Percentiles rank a stretch among this genome's conserved stretches.
phyloP scores from a whole-genome alignment of 441 rosid genomes.

The Cnidoscolus chayamansa region DNA sequence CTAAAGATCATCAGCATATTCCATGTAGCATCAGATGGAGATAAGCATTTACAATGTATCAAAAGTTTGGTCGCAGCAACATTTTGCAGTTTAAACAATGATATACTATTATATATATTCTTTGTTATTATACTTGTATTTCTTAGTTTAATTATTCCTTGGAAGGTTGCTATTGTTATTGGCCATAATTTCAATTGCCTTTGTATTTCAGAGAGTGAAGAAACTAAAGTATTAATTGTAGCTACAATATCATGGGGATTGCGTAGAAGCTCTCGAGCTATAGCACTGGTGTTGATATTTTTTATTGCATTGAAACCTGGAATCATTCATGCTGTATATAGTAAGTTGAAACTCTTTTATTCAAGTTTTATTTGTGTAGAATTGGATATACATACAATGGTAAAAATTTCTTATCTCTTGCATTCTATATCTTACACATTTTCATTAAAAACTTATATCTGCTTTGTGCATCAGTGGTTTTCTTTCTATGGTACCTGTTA shows the following conservation, averaged over 20 bases:
- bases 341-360: constrained; percentile 44
- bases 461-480: constrained; percentile 64
- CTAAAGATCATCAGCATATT: too few relatives aligned
- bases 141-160: neutral
- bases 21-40: too few relatives aligned
- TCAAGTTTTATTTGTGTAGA: neutral
- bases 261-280: constrained; percentile 82
- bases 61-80: too few relatives aligned
- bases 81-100: too few relatives aligned
- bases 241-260: constrained; percentile 98
- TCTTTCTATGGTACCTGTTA: constrained; percentile 83
- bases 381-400: neutral
- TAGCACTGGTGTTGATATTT: constrained; percentile 76
- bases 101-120: neutral
- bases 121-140: neutral
- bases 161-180: neutral
- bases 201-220: constrained; percentile 48
- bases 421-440: neutral
- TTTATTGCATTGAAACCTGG: constrained; percentile 94
- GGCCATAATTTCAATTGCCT: constrained; percentile 10
- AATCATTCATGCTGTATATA: constrained; percentile 83
- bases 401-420: neutral
- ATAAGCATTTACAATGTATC: too few relatives aligned
- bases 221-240: constrained; percentile 80
- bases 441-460: constrained; percentile 18